Conservation (phyloP, 345 rosid genomes). For the Melastoma malabathricum region DNA sequence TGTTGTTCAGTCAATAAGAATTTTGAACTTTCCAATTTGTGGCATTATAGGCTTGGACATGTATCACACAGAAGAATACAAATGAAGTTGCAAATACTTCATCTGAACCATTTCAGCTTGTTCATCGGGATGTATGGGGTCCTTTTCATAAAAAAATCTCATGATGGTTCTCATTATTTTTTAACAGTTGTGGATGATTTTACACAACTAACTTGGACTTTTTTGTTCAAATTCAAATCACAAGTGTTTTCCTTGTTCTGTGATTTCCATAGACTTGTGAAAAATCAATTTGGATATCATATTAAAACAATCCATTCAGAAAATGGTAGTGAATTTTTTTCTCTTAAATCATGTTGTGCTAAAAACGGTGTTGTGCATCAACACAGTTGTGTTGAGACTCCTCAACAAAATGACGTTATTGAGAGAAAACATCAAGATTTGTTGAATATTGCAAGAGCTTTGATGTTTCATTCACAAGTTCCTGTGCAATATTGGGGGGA, state of each 20-base stretch:
- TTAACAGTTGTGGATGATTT: slow-evolving; percentile 1
- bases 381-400: not conserved
- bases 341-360: not conserved
- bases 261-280: not conserved
- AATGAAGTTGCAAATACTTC: no score
- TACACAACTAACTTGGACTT: not conserved
- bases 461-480: not conserved
- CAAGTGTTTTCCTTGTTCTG: not conserved
- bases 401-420: slow-evolving; percentile 1
- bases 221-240: not conserved
- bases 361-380: not conserved
- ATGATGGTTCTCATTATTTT: not conserved
- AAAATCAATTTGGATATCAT: not conserved
- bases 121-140: not conserved
- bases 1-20: no score
- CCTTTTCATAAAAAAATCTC: not conserved
- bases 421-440: slow-evolving; percentile 6
- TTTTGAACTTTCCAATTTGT: no score
- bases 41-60: no score
- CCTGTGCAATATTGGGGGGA: no score
- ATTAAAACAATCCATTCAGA: slow-evolving; percentile 1
- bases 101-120: no score
- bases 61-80: no score
- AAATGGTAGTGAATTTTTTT: slow-evolving; percentile 2
- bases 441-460: not conserved